phyloP scores from a whole-genome alignment of 2,329 filamentous ascomycete species.

The Arthroderma uncinatum region DNA sequence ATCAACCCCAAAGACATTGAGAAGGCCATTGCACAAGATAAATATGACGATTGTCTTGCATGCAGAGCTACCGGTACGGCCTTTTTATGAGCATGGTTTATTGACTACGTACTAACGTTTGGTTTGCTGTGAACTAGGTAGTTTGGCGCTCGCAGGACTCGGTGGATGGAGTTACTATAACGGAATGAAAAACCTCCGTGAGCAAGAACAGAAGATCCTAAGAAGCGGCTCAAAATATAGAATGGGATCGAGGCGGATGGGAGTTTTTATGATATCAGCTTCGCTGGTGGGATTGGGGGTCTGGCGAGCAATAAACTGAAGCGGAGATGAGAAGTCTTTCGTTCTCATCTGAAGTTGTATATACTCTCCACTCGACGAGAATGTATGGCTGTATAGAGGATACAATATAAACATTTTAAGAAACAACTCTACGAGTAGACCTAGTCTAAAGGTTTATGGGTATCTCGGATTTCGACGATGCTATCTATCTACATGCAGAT shows the following conservation, averaged over 20 bases:
- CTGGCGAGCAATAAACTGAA: constrained; percentile 44
- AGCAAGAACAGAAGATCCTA: constrained; percentile 51
- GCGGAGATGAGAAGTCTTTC: not conserved
- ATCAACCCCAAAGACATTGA: constrained; percentile 50
- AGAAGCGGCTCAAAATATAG: constrained; percentile 60
- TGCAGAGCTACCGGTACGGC: constrained; percentile 59
- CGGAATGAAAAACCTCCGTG: constrained; percentile 59
- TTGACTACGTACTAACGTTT: not conserved
- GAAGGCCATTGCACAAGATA: constrained; percentile 38
- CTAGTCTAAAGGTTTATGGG: constrained; percentile 6
- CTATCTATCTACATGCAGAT: constrained; percentile 12
- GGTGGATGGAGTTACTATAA: constrained; percentile 68
- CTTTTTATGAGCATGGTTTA: not conserved
- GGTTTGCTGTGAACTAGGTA: constrained; percentile 22
- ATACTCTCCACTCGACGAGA: not conserved
- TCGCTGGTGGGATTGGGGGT: constrained; percentile 59
- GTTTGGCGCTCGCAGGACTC: constrained; percentile 62
- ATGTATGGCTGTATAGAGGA: not conserved
- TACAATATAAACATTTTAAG: not conserved
- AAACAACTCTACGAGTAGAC: not conserved
- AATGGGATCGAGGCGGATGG: constrained; percentile 57
- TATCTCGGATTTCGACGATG: constrained; percentile 13
- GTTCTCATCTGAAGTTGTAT: not conserved
- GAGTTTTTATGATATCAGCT: constrained; percentile 57
- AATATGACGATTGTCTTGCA: constrained; percentile 53